Evolutionary conservation across 768 basidiomycete species (phyloP).

Genomic region (Hydnomerulius pinastri): DNA sequence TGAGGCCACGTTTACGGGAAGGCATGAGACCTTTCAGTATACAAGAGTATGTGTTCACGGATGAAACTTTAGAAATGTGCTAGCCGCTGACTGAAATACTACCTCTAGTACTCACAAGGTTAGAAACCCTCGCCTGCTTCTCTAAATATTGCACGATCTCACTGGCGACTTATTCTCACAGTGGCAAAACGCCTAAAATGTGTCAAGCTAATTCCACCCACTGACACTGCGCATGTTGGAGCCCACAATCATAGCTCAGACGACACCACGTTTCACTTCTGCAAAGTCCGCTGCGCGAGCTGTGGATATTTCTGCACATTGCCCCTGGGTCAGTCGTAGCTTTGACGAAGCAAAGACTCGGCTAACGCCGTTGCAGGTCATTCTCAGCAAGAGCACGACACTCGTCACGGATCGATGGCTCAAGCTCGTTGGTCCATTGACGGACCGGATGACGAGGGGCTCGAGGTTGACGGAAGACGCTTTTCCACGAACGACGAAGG

Average conservation of each 20-base stretch:
- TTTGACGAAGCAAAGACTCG: neutral
- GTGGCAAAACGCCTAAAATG: constrained; percentile 50
- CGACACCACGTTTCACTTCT: constrained; percentile 46
- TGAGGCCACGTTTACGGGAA: constrained; percentile 55
- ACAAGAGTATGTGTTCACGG: constrained; percentile 51
- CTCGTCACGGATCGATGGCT: constrained; percentile 58
- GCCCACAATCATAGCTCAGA: constrained; percentile 46
- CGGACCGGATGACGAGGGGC: constrained; percentile 42
- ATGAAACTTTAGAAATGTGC: too few relatives aligned
- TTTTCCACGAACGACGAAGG: constrained; percentile 51
- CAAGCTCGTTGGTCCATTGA: constrained; percentile 52
- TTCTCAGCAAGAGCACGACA: constrained; percentile 54
- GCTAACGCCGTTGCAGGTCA: constrained; percentile 39
- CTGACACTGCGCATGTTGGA: constrained; percentile 39
- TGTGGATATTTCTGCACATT: constrained; percentile 58
- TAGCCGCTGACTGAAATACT: too few relatives aligned
- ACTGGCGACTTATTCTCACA: too few relatives aligned
- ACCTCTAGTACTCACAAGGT: too few relatives aligned
- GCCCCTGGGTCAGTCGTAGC: constrained; percentile 41
- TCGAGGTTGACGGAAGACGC: constrained; percentile 51
- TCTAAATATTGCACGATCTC: too few relatives aligned
- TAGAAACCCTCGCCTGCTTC: too few relatives aligned
- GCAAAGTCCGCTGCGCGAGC: constrained; percentile 45
- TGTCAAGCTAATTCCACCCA: constrained; percentile 42
- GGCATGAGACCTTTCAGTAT: constrained; percentile 56